Base-by-base conservation (phyloP, 176 grass and related monocot genomes). In the Cocos nucifera region DNA sequence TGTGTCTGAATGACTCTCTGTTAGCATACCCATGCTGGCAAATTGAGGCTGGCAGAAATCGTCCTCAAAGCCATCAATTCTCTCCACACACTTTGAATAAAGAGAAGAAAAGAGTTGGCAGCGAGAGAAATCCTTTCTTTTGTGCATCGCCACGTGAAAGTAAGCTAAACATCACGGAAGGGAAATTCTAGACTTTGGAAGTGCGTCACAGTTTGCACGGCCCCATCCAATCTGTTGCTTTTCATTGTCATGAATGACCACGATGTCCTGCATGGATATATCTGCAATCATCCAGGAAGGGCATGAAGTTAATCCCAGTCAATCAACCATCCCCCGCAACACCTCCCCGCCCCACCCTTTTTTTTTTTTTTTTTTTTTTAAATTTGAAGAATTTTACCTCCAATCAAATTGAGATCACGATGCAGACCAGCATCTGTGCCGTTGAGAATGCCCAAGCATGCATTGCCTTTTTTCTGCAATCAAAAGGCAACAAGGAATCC, bases 231-330 rank as follows among this genome's bases (percentile, higher is more conserved):
- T 79, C 57, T 89, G 84, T 1, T 44, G 68, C 56, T 54, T 89
- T 63, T 98, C 93, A 3, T 98, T 98, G 55, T 98, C 93, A 67
- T 98, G 92, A 15, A 92, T 80, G 55, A 98, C 77, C 77, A 92
- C 85, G 61, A 86, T 73, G 77, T 98, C 93, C 86, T 83, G 93
- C 79, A 98, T 57, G 12, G 79, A 80, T 53, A 98, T 92, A 61
- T 98, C 93, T 98, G 61, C 29, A 73, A 70, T 58, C 65, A 23
- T 23, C 23, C 23, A 29, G 30, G 29, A 75, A 4, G 52, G 20
- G 2, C 77, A 65, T 18, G 19, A 5, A n/a, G 58, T 29, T 68
- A 63, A 63, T 44, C 10, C 14, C 27, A 12, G 1, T 39, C 35
- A 12, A 12, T 12, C 35, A 39, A 12, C 35, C 26, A 0, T 4